Evolutionary conservation across 108 stramenopile species (phyloP).

Genomic region (Craspedostauros australis): DNA sequence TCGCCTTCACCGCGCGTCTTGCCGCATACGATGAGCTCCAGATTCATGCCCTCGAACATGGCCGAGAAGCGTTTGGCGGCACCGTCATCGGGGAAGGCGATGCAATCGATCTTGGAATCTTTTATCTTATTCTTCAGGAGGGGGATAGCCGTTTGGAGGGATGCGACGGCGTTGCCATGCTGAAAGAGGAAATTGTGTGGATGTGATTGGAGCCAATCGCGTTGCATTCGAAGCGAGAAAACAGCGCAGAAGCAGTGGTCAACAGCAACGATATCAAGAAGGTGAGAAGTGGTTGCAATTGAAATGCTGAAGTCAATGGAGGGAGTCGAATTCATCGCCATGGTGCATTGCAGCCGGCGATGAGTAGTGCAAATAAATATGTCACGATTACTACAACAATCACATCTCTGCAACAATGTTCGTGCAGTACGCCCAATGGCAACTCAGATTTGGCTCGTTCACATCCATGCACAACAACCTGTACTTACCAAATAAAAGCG

Average conservation of each 20-base stretch:
- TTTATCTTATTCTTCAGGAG: slow-evolving; percentile 47
- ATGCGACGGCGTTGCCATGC: slow-evolving; percentile 74
- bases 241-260: neutral
- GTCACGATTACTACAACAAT: too few relatives aligned
- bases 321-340: too few relatives aligned
- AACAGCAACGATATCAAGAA: neutral
- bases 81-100: slow-evolving; percentile 89
- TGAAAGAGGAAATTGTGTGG: neutral
- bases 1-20: slow-evolving; percentile 64
- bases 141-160: slow-evolving; percentile 80
- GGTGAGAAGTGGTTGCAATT: neutral
- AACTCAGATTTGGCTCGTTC: too few relatives aligned
- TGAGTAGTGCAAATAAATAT: too few relatives aligned
- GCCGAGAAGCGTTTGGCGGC: slow-evolving; percentile 86
- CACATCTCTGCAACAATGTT: too few relatives aligned
- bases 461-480: too few relatives aligned
- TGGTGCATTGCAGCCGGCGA: too few relatives aligned
- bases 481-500: slow-evolving; percentile 59
- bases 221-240: too few relatives aligned
- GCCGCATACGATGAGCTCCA: slow-evolving; percentile 74
- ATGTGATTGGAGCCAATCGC: too few relatives aligned
- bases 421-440: slow-evolving; percentile 1
- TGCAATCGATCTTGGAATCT: slow-evolving; percentile 42
- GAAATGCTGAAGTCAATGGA: too few relatives aligned
- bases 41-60: slow-evolving; percentile 55